Percentiles rank a stretch among this genome's conserved stretches.
These are phyloP conservation scores for Candida sanyiensis DNA, from an alignment of 805 yeast genomes.

Conservation along the genomic window DNA sequence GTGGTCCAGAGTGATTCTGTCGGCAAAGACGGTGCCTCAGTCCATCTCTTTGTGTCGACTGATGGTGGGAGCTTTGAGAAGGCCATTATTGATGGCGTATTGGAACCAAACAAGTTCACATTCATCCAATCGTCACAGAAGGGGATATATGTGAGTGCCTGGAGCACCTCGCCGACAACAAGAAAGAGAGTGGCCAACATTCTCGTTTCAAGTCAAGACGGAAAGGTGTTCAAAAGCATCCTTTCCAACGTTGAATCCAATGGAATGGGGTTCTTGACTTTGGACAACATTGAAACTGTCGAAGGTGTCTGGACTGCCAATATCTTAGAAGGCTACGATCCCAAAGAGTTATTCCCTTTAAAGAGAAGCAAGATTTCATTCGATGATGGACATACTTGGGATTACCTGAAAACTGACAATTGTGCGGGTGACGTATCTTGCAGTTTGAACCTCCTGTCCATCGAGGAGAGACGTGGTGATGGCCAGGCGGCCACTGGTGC, in stretches of 20 bases:
- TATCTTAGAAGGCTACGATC: slow-evolving; percentile 21
- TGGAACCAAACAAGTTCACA: slow-evolving; percentile 22
- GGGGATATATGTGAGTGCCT: slow-evolving; percentile 36
- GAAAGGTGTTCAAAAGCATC: slow-evolving; percentile 44
- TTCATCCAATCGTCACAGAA: slow-evolving; percentile 33
- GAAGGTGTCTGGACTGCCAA: slow-evolving; percentile 65
- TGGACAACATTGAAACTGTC: slow-evolving; percentile 40
- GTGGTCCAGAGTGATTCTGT: slow-evolving; percentile 21
- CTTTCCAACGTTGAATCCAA: slow-evolving; percentile 34
- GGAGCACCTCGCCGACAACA: slow-evolving; percentile 9
- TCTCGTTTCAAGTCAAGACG: slow-evolving; percentile 42
- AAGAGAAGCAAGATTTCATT: slow-evolving; percentile 32
- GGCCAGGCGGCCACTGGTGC: slow-evolving; percentile 27
- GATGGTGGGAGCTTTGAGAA: slow-evolving; percentile 30
- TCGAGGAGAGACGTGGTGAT: slow-evolving; percentile 29
- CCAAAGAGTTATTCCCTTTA: slow-evolving; percentile 15
- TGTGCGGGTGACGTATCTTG: slow-evolving; percentile 26
- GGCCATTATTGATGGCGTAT: slow-evolving; percentile 28
- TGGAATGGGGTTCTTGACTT: slow-evolving; percentile 28
- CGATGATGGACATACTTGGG: slow-evolving; percentile 37
- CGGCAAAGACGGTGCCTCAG: slow-evolving; percentile 21
- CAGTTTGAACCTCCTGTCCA: slow-evolving; percentile 32
- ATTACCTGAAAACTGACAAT: slow-evolving; percentile 24
- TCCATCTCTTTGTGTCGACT: slow-evolving; percentile 26
- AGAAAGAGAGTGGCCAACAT: slow-evolving; percentile 24